Base-by-base conservation (phyloP, 2,329 filamentous ascomycete species). In the Fusarium lateritium region DNA sequence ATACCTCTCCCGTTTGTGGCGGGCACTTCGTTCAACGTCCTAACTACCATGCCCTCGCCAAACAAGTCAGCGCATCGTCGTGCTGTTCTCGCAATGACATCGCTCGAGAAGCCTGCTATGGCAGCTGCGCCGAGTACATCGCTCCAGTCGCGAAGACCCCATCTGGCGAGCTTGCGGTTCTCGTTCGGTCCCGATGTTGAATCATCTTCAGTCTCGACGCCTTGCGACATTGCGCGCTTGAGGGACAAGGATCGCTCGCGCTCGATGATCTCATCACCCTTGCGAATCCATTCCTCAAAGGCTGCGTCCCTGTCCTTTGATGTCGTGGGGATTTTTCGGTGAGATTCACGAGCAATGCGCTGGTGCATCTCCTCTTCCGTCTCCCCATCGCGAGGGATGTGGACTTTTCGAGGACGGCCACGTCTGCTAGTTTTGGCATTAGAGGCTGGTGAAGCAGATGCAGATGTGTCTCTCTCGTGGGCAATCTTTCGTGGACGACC, bases 111-210 rank as follows among this genome's bases (percentile, higher is more conserved):
- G 0, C 92, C 93, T 3, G 87, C 87, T 50, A 97, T 80, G 0
- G 92, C 86, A 4, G 95, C 95, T 1, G 94, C 85, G 1, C 92
- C 92, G 28, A 98, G 80, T 2, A 98, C 87, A 70, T 97, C 93
- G 70, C 89, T 92, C 95, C 95, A 98, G 80, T 97, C 92, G 22
- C 92, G 86, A 14, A 89, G 81, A 15, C 78, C 83, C 76, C 77
- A 84, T 44, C 76, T 73, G 3, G 72, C 67, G 5, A 78, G 72
- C 55, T 71, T 78, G n/a, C 64, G 69, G 15, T 75, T 73, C 14
- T 47, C 45, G 21, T 70, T 74, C 33, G 59, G 67, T 31, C 71
- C 68, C 17, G 58, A 44, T 6, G 51, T 39, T 44, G 60, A 53
- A 19, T 70, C 65, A 19, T 68, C 64, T 24, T 67, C 59, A 5